Evolutionary conservation across 1,284 basidiomycete species (phyloP).

Genomic region (Mycena citricolor): DNA sequence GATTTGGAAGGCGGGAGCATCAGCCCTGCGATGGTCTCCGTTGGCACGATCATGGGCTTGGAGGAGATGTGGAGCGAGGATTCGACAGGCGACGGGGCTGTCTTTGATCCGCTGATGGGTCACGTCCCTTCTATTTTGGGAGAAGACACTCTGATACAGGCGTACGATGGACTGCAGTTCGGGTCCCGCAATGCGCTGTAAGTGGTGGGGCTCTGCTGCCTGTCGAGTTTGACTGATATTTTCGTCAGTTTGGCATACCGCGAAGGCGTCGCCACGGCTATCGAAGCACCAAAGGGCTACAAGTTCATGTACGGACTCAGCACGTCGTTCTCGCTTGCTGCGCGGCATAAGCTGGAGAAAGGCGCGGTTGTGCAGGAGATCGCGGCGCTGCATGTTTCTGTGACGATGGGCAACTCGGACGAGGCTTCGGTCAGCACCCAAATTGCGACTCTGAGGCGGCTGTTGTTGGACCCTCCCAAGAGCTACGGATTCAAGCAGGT

Average conservation of each 20-base stretch:
- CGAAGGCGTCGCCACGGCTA: slow-evolving; percentile 53
- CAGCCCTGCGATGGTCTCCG: background rate
- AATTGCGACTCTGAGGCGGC: slow-evolving; percentile 55
- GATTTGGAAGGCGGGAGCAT: background rate
- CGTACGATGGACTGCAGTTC: slow-evolving; percentile 44
- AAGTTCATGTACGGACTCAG: slow-evolving; percentile 62
- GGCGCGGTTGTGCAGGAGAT: slow-evolving; percentile 61
- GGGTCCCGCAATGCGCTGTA: slow-evolving; percentile 67
- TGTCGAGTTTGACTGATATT: too few relatives aligned
- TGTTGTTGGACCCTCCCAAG: slow-evolving; percentile 35
- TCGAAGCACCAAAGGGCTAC: slow-evolving; percentile 57
- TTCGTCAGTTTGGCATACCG: slow-evolving; percentile 55
- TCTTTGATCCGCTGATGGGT: too few relatives aligned
- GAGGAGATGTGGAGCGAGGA: background rate
- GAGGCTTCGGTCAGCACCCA: slow-evolving; percentile 58
- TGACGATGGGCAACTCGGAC: slow-evolving; percentile 42
- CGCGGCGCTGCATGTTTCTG: slow-evolving; percentile 66
- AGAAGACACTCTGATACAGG: background rate
- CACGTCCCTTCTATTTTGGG: too few relatives aligned
- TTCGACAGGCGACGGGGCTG: background rate
- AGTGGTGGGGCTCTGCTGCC: slow-evolving; percentile 27
- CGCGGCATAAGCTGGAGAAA: slow-evolving; percentile 53
- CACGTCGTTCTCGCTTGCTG: slow-evolving; percentile 57
- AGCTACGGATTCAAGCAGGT: background rate
- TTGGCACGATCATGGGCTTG: background rate